Conservation (phyloP, 1,284 basidiomycete genomes). For the Abortiporus biennis region DNA sequence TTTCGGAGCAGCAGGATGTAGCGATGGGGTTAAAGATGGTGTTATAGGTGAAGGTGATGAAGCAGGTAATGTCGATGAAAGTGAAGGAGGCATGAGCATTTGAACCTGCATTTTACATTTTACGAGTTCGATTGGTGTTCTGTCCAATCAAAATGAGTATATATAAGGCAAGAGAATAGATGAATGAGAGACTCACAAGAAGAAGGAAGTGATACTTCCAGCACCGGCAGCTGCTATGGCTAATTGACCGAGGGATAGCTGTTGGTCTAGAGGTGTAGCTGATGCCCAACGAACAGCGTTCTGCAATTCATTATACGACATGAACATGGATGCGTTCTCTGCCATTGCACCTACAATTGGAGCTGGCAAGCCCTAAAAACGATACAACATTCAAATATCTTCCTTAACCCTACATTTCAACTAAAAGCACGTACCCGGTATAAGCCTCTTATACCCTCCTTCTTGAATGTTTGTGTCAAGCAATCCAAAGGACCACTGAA, state of each 20-base stretch:
- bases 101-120: conserved; percentile 97
- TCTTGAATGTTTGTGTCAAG: conserved; percentile 68
- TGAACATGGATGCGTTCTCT: conserved; percentile 86
- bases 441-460: conserved; percentile 74
- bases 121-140: conserved; percentile 87
- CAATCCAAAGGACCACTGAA: conserved; percentile 82
- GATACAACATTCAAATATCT: conserved; percentile 8
- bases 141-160: conserved; percentile 21
- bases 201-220: conserved; percentile 77
- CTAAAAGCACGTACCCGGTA: conserved; percentile 63
- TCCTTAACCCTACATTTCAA: conserved; percentile 2
- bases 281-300: conserved; percentile 46
- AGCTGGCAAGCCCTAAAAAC: conserved; percentile 73
- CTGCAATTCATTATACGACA: conserved; percentile 84
- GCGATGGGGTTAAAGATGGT: conserved; percentile 18
- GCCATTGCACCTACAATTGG: conserved; percentile 88
- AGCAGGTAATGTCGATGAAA: conserved; percentile 18
- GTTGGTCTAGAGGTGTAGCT: conserved; percentile 27
- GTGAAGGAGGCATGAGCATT: conserved; percentile 50
- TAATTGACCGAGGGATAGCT: conserved; percentile 58
- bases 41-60: conserved; percentile 18
- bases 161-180: neutral
- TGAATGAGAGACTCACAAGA: conserved; percentile 49
- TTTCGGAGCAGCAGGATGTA: conserved; percentile 13
- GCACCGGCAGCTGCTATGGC: conserved; percentile 76